Evolutionary conservation across 352 stramenopile genomes (phyloP), one percentile per base, ranked within the genome.

Genomic region (Phytophthora litchii): DNA sequence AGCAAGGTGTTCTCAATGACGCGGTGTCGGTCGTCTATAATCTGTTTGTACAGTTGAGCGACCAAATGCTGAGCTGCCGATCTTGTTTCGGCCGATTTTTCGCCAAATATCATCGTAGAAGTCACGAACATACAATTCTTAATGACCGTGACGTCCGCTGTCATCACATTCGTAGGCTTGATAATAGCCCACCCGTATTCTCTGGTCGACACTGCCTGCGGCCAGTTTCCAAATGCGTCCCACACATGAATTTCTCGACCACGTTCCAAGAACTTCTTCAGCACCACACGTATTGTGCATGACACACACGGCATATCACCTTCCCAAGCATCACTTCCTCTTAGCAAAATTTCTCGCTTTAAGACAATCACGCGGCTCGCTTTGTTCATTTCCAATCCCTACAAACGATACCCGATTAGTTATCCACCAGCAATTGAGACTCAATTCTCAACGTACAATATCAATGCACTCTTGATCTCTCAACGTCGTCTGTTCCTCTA

Each of bases 41-140:
- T 54, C 34, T 54, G 53, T n/a, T 42, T 42, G 16, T 54, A 63
- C 10, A 55, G 17, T 20, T 19, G 36, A 35, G 44, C 36, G 4
- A 62, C 54, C 3, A 27, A 41, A 19, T 63, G 25, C 11, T 56
- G 25, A 12, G 35, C 44, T 32, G 44, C 20, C 23, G 3, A 27
- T 27, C 5, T 27, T 14, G 49, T 5, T 13, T 7, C 53, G 21
- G 21, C 32, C 16, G 7, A 8, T 35, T 34, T 12, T 10, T 23
- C 23, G 13, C 25, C 23, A 25, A 43, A 35, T n/a, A 54, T 36
- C 34, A 11, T 38, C 11, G 47, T 34, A 14, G 58, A 57, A 1
- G 41, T 55, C 58, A 66, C 55, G 6, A 60, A 59, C 19, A 66
- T 44, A 29, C 44, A 57, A 42, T 51, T 60, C 36, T 60, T 47